Base-by-base conservation (phyloP, 192 early-diverging fungal genomes). In the Backusella parvicylindrica region DNA sequence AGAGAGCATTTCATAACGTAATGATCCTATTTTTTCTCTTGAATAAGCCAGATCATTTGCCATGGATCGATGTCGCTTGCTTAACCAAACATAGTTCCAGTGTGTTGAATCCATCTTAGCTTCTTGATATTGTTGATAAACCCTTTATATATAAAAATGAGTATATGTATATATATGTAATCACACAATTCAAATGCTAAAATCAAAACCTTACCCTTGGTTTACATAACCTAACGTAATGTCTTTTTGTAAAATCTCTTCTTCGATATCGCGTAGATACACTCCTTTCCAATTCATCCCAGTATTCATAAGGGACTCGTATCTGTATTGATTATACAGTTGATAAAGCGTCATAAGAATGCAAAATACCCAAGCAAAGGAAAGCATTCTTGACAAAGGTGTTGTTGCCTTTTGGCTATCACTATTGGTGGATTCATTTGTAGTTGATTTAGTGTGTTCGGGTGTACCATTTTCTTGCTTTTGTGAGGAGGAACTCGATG, bases 1-100 rank as follows among this genome's bases (percentile, higher is more conserved):
- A 31, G 84, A 75, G 47, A 88, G 31, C 38, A 86, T 50, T 60
- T 88, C 86, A 47, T 88, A 86, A 37, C 86, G 69, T 56, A 86
- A 47, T 11, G 84, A 75, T 5, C 82, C 86, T 13, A 88, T 64
- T 60, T 78, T 75, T 56, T 88, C 84, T 36, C 86, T 79, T 36
- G 84, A 79, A 36, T 81, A 84, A 15, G 73, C 71, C 63, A 88
- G 72, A 49, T 78, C 82, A 32, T 79, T 78, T 13, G 86, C 85
- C 79, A 85, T 81, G 18, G 71, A 75, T 40, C 84, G 86, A 64
- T 88, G 83, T 11, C 72, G 73, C 33, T 75, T 71, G 41, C 73
- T 63, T 23, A 85, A 69, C 86, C 86, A 88, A 33, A 60, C 40
- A 38, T 78, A 73, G 1, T 78, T 69, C 71, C 71, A 78, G 40